A percentile compares a stretch with the other conserved stretches of the same genome.
Evolutionary conservation across 192 early-diverging fungal species (phyloP).

Genomic region (Martensiomyces pterosporus): DNA sequence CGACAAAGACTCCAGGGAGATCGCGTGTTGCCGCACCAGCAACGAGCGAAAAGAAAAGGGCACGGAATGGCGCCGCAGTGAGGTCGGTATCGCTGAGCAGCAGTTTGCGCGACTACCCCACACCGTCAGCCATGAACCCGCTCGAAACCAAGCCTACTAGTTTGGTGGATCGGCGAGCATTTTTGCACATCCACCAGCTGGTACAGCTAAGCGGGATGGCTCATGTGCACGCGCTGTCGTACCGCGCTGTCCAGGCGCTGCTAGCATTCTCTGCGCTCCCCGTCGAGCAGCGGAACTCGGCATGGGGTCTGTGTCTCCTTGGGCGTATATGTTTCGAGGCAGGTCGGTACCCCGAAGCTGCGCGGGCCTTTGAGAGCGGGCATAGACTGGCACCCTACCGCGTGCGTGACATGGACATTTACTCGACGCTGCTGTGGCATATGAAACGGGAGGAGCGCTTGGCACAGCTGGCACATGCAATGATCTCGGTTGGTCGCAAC

Average conservation of each 20-base stretch:
- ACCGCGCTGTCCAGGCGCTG: constrained; percentile 18
- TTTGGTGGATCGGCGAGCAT: no score
- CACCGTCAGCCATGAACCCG: no score
- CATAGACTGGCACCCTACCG: constrained; percentile 67
- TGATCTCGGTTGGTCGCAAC: constrained; percentile 60
- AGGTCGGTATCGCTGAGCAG: constrained; percentile 6
- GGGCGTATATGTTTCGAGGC: constrained; percentile 54
- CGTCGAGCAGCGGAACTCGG: constrained; percentile 21
- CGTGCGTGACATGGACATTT: constrained; percentile 76
- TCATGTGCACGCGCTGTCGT: constrained; percentile 12
- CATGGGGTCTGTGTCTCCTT: constrained; percentile 44
- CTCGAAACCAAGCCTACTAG: no score
- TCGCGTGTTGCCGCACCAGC: constrained; percentile 7
- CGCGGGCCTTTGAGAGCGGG: constrained; percentile 51
- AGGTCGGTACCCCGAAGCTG: constrained; percentile 56
- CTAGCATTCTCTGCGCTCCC: constrained; percentile 24
- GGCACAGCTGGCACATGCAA: constrained; percentile 68
- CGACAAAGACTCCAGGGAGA: constrained; percentile 19
- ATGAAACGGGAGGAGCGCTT: constrained; percentile 66
- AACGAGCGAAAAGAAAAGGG: constrained; percentile 42
- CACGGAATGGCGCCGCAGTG: constrained; percentile 28
- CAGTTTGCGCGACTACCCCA: no score
- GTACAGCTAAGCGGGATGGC: constrained; percentile 12
- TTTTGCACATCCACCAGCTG: constrained; percentile 10
- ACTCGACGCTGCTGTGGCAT: constrained; percentile 86